phyloP scores from a whole-genome alignment of 2,329 filamentous ascomycete genomes.

The Penicillium sp. region DNA sequence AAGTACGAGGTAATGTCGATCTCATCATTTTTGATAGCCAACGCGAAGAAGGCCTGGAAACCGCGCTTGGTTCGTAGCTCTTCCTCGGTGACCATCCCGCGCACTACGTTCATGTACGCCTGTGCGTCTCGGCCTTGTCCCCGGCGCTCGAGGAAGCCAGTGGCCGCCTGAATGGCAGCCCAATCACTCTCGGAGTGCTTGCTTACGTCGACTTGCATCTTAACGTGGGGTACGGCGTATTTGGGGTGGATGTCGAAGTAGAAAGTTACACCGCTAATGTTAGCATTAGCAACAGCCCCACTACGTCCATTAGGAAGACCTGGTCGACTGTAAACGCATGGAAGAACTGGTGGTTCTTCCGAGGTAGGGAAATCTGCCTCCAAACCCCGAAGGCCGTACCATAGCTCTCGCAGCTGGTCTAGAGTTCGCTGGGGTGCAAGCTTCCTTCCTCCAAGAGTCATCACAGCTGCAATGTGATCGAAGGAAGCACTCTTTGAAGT shows the following conservation, averaged over 20 bases:
- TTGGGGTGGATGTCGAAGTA: conserved; percentile 13
- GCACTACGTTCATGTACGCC: conserved; percentile 9
- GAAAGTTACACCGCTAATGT: neutral
- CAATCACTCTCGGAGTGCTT: conserved; percentile 12
- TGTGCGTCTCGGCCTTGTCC: conserved; percentile 2
- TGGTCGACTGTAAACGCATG: neutral
- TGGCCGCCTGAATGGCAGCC: neutral
- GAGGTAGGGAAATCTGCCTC: conserved; percentile 9
- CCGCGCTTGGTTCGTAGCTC: conserved; percentile 1
- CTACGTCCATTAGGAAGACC: neutral
- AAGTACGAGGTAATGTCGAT: conserved; percentile 12
- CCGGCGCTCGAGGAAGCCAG: conserved; percentile 8
- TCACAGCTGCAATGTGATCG: conserved; percentile 10
- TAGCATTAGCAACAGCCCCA: neutral
- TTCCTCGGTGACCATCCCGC: conserved; percentile 8
- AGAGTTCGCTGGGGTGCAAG: neutral
- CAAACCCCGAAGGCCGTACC: conserved; percentile 9
- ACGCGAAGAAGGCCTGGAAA: conserved; percentile 8
- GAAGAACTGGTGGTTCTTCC: neutral
- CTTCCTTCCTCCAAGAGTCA: conserved; percentile 8
- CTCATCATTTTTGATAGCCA: conserved; percentile 11
- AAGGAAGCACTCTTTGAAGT: conserved; percentile 8
- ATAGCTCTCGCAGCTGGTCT: conserved; percentile 10
- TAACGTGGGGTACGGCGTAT: conserved; percentile 3
- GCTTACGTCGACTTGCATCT: conserved; percentile 1